Evolutionary conservation across 768 basidiomycete genomes (phyloP).

Genomic region (Boletellus sp.): DNA sequence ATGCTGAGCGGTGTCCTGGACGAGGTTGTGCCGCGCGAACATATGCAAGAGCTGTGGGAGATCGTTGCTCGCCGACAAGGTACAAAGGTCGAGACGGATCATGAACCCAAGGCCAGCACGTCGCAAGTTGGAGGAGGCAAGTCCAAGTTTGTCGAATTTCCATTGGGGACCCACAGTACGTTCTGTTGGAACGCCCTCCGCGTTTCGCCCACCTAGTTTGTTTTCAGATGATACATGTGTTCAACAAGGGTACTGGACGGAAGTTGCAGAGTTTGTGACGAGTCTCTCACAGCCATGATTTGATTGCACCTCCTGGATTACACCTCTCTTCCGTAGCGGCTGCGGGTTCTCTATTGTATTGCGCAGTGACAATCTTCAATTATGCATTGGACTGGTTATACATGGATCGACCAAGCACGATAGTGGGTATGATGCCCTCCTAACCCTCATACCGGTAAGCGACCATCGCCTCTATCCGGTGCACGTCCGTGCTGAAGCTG

Average conservation of each 20-base stretch:
- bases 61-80: slow-evolving; percentile 51
- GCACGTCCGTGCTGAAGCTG: slow-evolving; percentile 97
- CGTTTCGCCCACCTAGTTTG: background rate
- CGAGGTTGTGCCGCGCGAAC: slow-evolving; percentile 49
- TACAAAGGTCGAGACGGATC: slow-evolving; percentile 12
- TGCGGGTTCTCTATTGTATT: background rate
- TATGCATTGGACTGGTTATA: background rate
- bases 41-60: slow-evolving; percentile 67
- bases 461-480: slow-evolving; percentile 96
- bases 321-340: background rate
- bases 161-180: slow-evolving; percentile 53
- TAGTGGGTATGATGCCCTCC: slow-evolving; percentile 2
- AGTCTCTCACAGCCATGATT: slow-evolving; percentile 16
- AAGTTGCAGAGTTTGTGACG: slow-evolving; percentile 48
- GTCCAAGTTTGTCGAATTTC: slow-evolving; percentile 55
- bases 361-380: background rate
- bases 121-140: slow-evolving; percentile 49
- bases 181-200: background rate
- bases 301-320: background rate
- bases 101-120: slow-evolving; percentile 32
- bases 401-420: background rate
- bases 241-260: slow-evolving; percentile 52
- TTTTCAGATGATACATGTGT: slow-evolving; percentile 51
- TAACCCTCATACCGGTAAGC: slow-evolving; percentile 91
- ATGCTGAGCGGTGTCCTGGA: slow-evolving; percentile 72